Percentiles rank a stretch among this genome's conserved stretches.
Evolutionary conservation across 768 basidiomycete genomes (phyloP).

Genomic region (Clavaria fumosa): DNA sequence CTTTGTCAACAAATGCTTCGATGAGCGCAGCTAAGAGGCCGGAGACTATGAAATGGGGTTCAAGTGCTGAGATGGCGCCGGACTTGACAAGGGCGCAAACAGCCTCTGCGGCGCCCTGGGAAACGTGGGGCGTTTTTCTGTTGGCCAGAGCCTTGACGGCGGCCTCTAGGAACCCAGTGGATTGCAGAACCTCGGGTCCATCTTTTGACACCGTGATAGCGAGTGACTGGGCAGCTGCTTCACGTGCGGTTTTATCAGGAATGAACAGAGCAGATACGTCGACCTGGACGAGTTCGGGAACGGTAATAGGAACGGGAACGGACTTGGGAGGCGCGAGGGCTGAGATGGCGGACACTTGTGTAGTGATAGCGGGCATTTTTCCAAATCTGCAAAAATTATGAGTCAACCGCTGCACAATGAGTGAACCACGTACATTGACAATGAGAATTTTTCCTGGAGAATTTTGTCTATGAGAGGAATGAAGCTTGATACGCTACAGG

Average conservation of each 20-base stretch:
- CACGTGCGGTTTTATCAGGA: constrained; percentile 72
- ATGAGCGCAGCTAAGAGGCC: constrained; percentile 78
- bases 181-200: constrained; percentile 61
- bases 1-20: constrained; percentile 92
- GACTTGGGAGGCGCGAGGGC: constrained; percentile 63
- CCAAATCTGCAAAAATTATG: too few relatives aligned
- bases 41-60: constrained; percentile 77
- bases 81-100: constrained; percentile 49
- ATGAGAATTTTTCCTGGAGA: too few relatives aligned
- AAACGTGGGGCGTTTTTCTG: constrained; percentile 88
- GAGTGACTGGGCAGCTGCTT: constrained; percentile 51
- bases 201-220: constrained; percentile 69
- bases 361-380: constrained; percentile 73
- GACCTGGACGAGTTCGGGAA: constrained; percentile 46
- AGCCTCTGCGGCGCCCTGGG: constrained; percentile 75
- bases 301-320: constrained; percentile 25
- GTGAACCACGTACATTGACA: constrained; percentile 30
- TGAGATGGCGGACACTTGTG: constrained; percentile 41
- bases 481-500: constrained; percentile 34
- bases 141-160: constrained; percentile 74
- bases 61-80: constrained; percentile 68
- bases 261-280: constrained; percentile 68
- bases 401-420: too few relatives aligned
- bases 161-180: constrained; percentile 56
- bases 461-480: constrained; percentile 19